Evolutionary conservation across 1,139 yeast species (phyloP).

Genomic region (Casaregolazyma suthepensis): DNA sequence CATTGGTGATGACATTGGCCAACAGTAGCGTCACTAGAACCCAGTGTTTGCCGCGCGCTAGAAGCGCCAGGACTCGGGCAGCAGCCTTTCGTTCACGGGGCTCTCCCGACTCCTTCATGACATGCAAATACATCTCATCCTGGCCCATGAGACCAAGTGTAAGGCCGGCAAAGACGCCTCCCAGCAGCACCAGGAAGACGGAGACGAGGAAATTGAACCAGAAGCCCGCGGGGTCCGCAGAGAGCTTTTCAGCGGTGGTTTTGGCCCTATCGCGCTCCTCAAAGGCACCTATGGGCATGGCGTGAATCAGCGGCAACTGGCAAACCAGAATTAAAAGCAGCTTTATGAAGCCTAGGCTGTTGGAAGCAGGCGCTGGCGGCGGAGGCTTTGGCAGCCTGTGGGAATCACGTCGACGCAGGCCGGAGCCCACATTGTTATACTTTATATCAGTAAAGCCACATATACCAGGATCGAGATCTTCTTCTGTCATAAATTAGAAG

Average conservation of each 20-base stretch:
- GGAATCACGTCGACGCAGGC: neutral
- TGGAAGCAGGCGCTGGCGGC: neutral
- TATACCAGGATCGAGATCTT: conserved; percentile 20
- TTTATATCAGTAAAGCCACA: conserved; percentile 13
- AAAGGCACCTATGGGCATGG: conserved; percentile 5
- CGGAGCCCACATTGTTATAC: neutral
- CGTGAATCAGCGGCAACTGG: conserved; percentile 18
- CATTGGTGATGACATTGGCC: conserved; percentile 85
- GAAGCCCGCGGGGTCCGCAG: conserved; percentile 32
- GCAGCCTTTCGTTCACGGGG: conserved; percentile 61
- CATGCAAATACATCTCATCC: conserved; percentile 74
- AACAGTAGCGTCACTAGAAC: conserved; percentile 85
- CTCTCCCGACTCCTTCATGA: conserved; percentile 44
- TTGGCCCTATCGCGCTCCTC: neutral
- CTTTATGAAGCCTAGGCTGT: conserved; percentile 15
- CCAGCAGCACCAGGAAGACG: conserved; percentile 65
- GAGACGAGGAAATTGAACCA: conserved; percentile 56
- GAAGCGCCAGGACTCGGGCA: conserved; percentile 61
- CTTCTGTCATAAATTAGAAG: conserved; percentile 14
- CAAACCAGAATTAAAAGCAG: conserved; percentile 18
- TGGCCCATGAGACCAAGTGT: conserved; percentile 97
- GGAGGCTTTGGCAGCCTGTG: neutral
- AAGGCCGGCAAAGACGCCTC: conserved; percentile 95
- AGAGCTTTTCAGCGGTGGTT: conserved; percentile 4
- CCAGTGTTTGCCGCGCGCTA: conserved; percentile 92